phyloP scores from a whole-genome alignment of 371 early-diverging fungal species.

The Mortierella sp. region DNA sequence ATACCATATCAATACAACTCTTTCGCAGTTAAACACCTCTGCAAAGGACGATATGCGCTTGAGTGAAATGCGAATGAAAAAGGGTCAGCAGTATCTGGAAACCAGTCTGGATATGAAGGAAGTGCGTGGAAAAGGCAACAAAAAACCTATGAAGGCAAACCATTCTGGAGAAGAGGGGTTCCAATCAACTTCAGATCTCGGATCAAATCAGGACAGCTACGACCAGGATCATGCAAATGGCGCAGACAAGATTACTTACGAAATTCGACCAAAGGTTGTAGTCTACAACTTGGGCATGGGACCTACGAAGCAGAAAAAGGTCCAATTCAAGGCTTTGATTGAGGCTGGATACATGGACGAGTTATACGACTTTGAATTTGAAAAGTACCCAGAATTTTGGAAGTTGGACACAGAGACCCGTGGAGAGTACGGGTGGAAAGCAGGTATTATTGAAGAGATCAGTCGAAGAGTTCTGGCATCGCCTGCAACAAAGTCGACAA shows the following conservation, averaged over 20 bases:
- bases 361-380: slow-evolving; percentile 62
- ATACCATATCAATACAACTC: slow-evolving; percentile 52
- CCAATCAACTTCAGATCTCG: not conserved
- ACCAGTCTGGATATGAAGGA: slow-evolving; percentile 28
- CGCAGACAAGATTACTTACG: slow-evolving; percentile 10
- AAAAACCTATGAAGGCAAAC: not conserved
- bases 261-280: slow-evolving; percentile 56
- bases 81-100: slow-evolving; percentile 9
- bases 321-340: slow-evolving; percentile 46
- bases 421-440: slow-evolving; percentile 78
- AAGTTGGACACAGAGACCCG: slow-evolving; percentile 61
- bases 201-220: not conserved
- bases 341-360: slow-evolving; percentile 59
- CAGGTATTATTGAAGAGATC: slow-evolving; percentile 69
- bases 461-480: slow-evolving; percentile 17
- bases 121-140: slow-evolving; percentile 9
- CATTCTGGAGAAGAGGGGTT: not conserved
- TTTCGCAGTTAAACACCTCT: slow-evolving; percentile 2
- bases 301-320: slow-evolving; percentile 28
- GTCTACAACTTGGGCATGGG: slow-evolving; percentile 63
- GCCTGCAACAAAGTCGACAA: not conserved
- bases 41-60: not conserved
- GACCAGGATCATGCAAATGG: not conserved
- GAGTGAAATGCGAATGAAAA: not conserved
- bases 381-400: slow-evolving; percentile 71